A percentile compares a stretch with the other conserved stretches of the same genome.
These are phyloP conservation scores for Lachnellula occidentalis DNA, from an alignment of 2,329 filamentous ascomycete species.

Conservation along the genomic window DNA sequence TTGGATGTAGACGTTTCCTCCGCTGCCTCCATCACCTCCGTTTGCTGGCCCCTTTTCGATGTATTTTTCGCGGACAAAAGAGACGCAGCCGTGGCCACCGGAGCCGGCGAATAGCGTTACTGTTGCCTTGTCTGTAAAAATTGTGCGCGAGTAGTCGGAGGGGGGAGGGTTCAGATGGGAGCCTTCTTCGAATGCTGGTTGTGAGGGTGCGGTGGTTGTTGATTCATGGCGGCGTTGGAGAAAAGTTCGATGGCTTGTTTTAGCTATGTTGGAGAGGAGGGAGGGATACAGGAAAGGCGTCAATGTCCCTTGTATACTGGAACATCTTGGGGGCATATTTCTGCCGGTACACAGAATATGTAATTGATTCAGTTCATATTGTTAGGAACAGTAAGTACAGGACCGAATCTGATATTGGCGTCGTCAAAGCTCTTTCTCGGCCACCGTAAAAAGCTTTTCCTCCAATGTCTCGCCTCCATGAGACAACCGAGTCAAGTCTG, in stretches of 20 bases:
- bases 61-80: slow-evolving; percentile 88
- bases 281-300: slow-evolving; percentile 32
- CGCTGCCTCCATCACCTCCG: slow-evolving; percentile 87
- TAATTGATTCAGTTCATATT: background rate
- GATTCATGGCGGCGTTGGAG: slow-evolving; percentile 17
- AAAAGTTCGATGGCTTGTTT: slow-evolving; percentile 7
- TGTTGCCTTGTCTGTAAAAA: slow-evolving; percentile 81
- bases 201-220: slow-evolving; percentile 9
- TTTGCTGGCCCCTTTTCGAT: slow-evolving; percentile 85
- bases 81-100: slow-evolving; percentile 89
- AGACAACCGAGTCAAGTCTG: background rate
- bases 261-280: slow-evolving; percentile 16
- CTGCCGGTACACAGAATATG: background rate
- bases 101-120: slow-evolving; percentile 71
- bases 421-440: background rate
- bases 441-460: background rate
- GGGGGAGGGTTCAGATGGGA: slow-evolving; percentile 73
- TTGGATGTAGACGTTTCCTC: slow-evolving; percentile 91
- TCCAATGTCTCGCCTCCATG: background rate
- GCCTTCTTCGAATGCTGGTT: slow-evolving; percentile 19
- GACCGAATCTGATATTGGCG: slow-evolving; percentile 3
- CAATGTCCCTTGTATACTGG: slow-evolving; percentile 24
- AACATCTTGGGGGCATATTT: slow-evolving; percentile 30
- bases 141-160: slow-evolving; percentile 75
- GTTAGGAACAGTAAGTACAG: background rate